Base-by-base conservation (phyloP, 306 rosid genomes). In the Prunus mira region DNA sequence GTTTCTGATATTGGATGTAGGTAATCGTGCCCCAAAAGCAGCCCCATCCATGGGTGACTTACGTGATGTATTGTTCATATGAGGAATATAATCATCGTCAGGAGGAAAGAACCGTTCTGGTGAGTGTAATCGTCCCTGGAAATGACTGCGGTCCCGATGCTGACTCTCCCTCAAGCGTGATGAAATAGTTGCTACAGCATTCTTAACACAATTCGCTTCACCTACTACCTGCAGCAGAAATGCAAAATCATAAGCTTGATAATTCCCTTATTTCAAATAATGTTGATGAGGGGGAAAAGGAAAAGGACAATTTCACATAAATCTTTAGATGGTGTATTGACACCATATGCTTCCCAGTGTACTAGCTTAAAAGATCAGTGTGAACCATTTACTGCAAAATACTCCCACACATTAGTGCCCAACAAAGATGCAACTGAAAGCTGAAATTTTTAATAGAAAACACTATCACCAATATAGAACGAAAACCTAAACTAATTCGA, bases 81-180 rank as follows among this genome's bases (percentile, higher is more conserved):
- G 91, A 82, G 93, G 96, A 57, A 82, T 61, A 81, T 84, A 91
- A 82, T 89, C 97, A 79, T 92, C 97, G 6, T 92, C 99, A 7
- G 92, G 92, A 79, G 95, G 74, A 72, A 88, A 91, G 84, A 88
- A 89, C 22, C 84, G 96, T 74, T 96, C 99, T 0, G 99, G 98
- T 25, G 99, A 96, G 84, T 88, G 92, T 50, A 24, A 66, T 22
- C 98, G 93, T 55, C 90, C 96, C 73, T 96, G 97, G 75, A 92
- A 91, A 79, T 91, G 86, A 81, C 84, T 67, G 46, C 99, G 96
- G 47, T 96, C 98, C 6, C 99, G 98, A 79, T 96, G 98, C 86
- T 96, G 99, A 70, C 99, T 96, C 92, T 96, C 99, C 92, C 99
- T 88, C 82, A 96, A 85, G 74, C 99, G 93, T 34, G 96, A 82